Evolutionary conservation across 495 filamentous ascomycete genomes (phyloP).

Genomic region (Hypoxylon fragiforme): DNA sequence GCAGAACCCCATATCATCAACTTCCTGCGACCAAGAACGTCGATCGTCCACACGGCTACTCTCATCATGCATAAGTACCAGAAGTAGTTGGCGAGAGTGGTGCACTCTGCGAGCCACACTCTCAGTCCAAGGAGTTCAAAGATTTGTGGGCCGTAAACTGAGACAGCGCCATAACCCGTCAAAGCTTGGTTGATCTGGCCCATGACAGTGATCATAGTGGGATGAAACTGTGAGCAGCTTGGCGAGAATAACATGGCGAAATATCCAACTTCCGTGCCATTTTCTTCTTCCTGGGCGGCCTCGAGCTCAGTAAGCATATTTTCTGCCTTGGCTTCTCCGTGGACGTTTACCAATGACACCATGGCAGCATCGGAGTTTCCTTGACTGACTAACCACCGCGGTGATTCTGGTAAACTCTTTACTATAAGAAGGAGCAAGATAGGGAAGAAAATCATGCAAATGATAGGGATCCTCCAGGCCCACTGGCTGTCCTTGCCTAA

Average conservation of each 20-base stretch:
- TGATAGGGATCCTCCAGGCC: slow-evolving; percentile 61
- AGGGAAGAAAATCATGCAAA: slow-evolving; percentile 61
- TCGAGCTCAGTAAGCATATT: slow-evolving; percentile 50
- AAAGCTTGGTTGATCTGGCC: slow-evolving; percentile 61
- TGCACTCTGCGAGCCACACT: slow-evolving; percentile 48
- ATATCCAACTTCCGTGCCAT: slow-evolving; percentile 47
- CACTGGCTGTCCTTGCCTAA: slow-evolving; percentile 45
- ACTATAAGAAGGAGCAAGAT: slow-evolving; percentile 51
- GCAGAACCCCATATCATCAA: slow-evolving; percentile 54
- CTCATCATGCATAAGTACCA: slow-evolving; percentile 61
- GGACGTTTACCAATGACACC: slow-evolving; percentile 45
- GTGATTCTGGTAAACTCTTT: slow-evolving; percentile 55
- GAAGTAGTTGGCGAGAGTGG: slow-evolving; percentile 59
- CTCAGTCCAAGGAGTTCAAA: slow-evolving; percentile 58
- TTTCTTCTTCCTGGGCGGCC: slow-evolving; percentile 49
- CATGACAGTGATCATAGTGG: slow-evolving; percentile 59
- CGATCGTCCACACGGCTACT: slow-evolving; percentile 55
- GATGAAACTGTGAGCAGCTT: slow-evolving; percentile 52
- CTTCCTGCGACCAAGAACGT: slow-evolving; percentile 55
- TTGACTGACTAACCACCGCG: slow-evolving; percentile 56
- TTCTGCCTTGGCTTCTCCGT: slow-evolving; percentile 51
- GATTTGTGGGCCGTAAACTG: slow-evolving; percentile 62
- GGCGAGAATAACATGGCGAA: slow-evolving; percentile 53
- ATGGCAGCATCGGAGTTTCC: slow-evolving; percentile 48
- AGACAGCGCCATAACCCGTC: slow-evolving; percentile 59